Base-by-base conservation (phyloP, 2,329 filamentous ascomycete species). In the Colletotrichum sidae region DNA sequence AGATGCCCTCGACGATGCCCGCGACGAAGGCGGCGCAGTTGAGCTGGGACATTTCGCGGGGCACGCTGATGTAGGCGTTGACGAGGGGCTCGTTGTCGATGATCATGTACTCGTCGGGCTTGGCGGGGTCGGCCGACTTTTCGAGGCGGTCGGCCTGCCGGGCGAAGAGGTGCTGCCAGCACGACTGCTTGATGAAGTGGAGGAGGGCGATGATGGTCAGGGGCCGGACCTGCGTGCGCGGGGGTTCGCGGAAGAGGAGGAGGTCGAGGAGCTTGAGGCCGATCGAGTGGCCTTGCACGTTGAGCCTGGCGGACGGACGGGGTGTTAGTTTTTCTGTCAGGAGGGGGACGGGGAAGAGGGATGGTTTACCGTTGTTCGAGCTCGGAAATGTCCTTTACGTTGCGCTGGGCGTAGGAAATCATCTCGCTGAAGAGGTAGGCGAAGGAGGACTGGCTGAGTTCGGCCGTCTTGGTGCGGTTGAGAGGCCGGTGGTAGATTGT, bases 21-120 rank as follows among this genome's bases (percentile, higher is more conserved):
- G 96, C 96, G 17, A 97, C 94, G 75, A 92, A 99, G 9, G 96
- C 96, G 15, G 95, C 96, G 79, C 95, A 97, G 78, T 97, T 98
- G 74, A 99, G 85, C 86, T 96, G 92, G 79, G 88, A 94, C 92
- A 99, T 97, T 80, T 99, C 96, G 74, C 91, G 91, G 13, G 96
- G 96, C 57, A 98, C 91, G 72, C 90, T 93, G 75, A 99, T 92
- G 81, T 96, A 98, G 68, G 91, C 90, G 79, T 97, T 98, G 44
- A 98, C 95, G 55, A 98, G 85, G 25, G 96, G 96, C 77, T 98
- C 96, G 80, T 99, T 98, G 81, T 99, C 96, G 72, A 94, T 93
- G 72, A 99, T 96, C 95, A 99, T 98, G 84, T 98, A 99, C 82
- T 98, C 95, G 72, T 96, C 93, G 8, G 93, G 90, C 56, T 94